phyloP scores from a whole-genome alignment of 306 rosid species.

The Canavalia gladiata region DNA sequence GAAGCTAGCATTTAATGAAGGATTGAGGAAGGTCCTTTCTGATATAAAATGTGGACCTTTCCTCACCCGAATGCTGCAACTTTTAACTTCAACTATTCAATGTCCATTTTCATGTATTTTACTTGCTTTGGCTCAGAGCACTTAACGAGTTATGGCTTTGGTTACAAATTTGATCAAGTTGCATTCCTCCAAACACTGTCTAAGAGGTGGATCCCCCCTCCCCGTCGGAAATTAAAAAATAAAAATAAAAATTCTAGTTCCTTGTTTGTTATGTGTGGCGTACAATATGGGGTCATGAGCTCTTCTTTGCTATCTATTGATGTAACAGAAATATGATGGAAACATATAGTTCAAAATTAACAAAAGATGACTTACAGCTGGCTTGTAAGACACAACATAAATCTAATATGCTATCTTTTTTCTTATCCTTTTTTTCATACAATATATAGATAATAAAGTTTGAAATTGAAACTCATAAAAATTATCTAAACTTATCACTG shows the following conservation, averaged over 20 bases:
- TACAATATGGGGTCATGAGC: background rate
- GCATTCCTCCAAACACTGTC: slow-evolving; percentile 8
- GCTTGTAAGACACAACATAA: slow-evolving; percentile 18
- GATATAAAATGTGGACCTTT: slow-evolving; percentile 26
- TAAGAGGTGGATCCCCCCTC: background rate
- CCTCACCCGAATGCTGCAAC: slow-evolving; percentile 10
- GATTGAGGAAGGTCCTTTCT: slow-evolving; percentile 34
- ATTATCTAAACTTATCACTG: no score
- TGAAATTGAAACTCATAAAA: no score
- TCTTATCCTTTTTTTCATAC: background rate
- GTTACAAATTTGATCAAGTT: background rate
- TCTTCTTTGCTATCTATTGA: slow-evolving; percentile 2
- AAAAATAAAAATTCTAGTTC: background rate
- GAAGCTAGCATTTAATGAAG: slow-evolving; percentile 22
- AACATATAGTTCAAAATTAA: slow-evolving; percentile 3
- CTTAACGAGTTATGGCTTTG: background rate
- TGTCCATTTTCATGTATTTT: background rate
- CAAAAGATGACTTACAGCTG: background rate
- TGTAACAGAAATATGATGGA: slow-evolving; percentile 29
- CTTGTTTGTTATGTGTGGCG: background rate
- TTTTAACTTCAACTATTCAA: slow-evolving; percentile 28
- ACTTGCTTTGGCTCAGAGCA: background rate
- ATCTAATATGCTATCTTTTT: background rate
- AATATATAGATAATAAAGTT: no score
- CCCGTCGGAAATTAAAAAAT: background rate